Conservation (phyloP, 2,329 filamentous ascomycete genomes). For the Penicillium glabrum region DNA sequence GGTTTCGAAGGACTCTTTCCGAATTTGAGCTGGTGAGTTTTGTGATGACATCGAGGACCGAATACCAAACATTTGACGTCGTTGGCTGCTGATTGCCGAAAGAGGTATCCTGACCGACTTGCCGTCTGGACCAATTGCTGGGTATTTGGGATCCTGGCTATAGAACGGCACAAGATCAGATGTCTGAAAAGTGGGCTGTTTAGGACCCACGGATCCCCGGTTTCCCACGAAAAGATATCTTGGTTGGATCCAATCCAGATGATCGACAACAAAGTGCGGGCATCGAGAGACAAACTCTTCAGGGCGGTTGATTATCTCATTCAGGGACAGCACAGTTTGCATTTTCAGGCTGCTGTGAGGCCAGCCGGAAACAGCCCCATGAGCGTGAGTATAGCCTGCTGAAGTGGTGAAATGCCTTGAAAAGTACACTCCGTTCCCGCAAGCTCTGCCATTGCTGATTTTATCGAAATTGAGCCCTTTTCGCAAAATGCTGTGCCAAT, state of each 20-base stretch:
- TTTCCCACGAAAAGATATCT: slow-evolving; percentile 72
- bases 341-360: slow-evolving; percentile 65
- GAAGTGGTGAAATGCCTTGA: slow-evolving; percentile 62
- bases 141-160: slow-evolving; percentile 37
- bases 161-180: slow-evolving; percentile 20
- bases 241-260: slow-evolving; percentile 86
- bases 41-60: slow-evolving; percentile 15
- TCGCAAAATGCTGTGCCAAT: slow-evolving; percentile 90
- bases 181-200: background rate
- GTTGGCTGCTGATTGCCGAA: slow-evolving; percentile 45
- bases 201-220: background rate
- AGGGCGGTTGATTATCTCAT: slow-evolving; percentile 80
- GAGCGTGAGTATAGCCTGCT: slow-evolving; percentile 45
- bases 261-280: slow-evolving; percentile 70
- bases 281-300: slow-evolving; percentile 54
- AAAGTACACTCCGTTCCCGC: slow-evolving; percentile 80
- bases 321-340: slow-evolving; percentile 65
- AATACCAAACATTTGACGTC: background rate
- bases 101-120: slow-evolving; percentile 52
- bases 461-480: slow-evolving; percentile 74
- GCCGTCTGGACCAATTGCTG: slow-evolving; percentile 42
- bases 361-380: slow-evolving; percentile 45
- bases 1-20: background rate
- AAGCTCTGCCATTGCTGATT: slow-evolving; percentile 65
- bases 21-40: background rate